phyloP scores from a whole-genome alignment of 2,329 filamentous ascomycete genomes.

The Aureobasidium sp. region DNA sequence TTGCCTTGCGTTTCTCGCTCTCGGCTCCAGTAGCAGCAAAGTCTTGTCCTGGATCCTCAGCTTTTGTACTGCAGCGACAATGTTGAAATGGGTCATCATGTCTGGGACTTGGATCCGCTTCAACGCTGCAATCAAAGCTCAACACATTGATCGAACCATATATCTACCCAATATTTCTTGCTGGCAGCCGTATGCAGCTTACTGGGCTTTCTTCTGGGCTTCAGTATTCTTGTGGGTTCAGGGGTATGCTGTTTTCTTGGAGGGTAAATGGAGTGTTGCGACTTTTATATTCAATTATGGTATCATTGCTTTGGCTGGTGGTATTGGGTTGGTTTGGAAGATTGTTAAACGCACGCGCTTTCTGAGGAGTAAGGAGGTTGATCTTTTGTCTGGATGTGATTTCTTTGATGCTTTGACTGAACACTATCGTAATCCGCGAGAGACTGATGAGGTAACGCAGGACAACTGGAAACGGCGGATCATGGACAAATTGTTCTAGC shows the following conservation, averaged over 20 bases:
- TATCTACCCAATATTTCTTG: neutral
- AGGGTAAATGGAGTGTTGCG: constrained; percentile 34
- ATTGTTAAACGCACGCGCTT: constrained; percentile 53
- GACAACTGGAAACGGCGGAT: neutral
- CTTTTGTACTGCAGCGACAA: constrained; percentile 51
- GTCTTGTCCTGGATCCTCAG: constrained; percentile 41
- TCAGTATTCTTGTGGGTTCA: constrained; percentile 37
- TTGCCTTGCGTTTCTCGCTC: constrained; percentile 29
- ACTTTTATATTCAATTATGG: constrained; percentile 46
- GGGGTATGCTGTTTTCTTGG: constrained; percentile 48
- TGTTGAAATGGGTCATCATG: constrained; percentile 56
- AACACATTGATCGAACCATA: constrained; percentile 44
- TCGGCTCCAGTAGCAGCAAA: constrained; percentile 25
- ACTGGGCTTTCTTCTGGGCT: constrained; percentile 34
- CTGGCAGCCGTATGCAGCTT: neutral
- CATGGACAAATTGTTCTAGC: neutral
- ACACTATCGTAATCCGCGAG: neutral
- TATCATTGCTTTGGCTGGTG: constrained; percentile 26
- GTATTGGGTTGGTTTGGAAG: constrained; percentile 48
- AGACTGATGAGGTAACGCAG: no score
- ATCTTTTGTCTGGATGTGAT: constrained; percentile 33
- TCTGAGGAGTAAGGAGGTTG: constrained; percentile 48
- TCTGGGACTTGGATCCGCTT: constrained; percentile 48
- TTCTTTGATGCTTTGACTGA: constrained; percentile 7
- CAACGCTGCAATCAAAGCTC: constrained; percentile 44